Percentiles rank a stretch among this genome's conserved stretches.
Evolutionary conservation across 2,329 filamentous ascomycete species (phyloP).

Genomic region (Nigrospora sphaerica): DNA sequence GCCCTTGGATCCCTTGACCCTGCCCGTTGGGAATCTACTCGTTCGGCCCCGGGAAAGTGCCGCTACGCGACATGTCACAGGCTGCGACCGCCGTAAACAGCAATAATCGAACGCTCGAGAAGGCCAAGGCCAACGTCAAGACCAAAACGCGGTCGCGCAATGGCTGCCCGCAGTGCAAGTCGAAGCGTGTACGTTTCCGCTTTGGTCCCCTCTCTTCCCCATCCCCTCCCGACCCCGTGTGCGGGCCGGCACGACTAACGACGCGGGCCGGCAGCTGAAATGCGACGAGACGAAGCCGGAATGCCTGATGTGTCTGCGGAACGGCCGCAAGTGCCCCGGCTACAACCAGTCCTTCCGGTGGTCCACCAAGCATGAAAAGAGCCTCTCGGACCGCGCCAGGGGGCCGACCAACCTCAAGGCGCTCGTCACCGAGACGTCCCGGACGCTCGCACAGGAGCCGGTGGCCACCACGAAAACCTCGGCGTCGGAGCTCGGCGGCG

Average conservation of each 20-base stretch:
- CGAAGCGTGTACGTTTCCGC: conserved; percentile 13
- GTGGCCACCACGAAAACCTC: not conserved
- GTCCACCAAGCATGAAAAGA: conserved; percentile 33
- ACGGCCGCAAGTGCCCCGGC: conserved; percentile 20
- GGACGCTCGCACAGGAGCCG: not conserved
- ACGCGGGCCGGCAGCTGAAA: conserved; percentile 15
- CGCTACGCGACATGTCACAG: conserved; percentile 1
- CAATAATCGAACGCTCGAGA: conserved; percentile 2
- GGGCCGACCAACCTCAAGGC: conserved; percentile 5
- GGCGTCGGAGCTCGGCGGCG: not conserved
- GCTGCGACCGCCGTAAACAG: not conserved
- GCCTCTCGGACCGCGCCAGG: conserved; percentile 1
- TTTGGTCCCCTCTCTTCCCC: no score
- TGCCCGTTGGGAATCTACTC: no score
- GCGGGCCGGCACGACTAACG: not conserved
- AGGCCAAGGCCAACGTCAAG: conserved; percentile 3
- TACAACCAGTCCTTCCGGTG: conserved; percentile 27
- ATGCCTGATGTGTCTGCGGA: conserved; percentile 20
- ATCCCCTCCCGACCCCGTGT: no score
- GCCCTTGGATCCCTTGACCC: no score
- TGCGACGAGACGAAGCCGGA: conserved; percentile 22
- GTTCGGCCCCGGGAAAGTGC: no score
- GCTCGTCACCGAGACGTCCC: conserved; percentile 5
- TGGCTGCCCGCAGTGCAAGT: conserved; percentile 23
- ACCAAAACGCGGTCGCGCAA: conserved; percentile 20